These are phyloP conservation scores for Rhizopogon roseolus DNA, from an alignment of 768 basidiomycete genomes.

Conservation along the genomic window DNA sequence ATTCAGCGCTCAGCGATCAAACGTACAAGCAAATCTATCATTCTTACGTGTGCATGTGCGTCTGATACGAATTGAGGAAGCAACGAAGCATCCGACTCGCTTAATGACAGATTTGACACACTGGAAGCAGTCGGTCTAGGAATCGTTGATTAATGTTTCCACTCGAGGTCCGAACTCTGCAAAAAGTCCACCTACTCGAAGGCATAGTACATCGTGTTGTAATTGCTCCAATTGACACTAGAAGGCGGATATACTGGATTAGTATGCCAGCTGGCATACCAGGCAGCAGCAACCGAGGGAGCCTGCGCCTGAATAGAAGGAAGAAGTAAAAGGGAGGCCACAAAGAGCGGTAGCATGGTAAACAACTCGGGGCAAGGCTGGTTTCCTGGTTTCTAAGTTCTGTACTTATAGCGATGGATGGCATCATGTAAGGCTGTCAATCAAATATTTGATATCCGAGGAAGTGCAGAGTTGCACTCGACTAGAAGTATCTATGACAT, in stretches of 20 bases:
- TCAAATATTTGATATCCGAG: too few species aligned
- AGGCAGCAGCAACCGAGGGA: not conserved
- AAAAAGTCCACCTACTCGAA: slow-evolving; percentile 42
- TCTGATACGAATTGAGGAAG: slow-evolving; percentile 4
- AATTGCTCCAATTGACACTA: slow-evolving; percentile 45
- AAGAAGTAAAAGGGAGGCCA: not conserved
- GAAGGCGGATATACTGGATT: slow-evolving; percentile 35
- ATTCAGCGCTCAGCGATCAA: not conserved
- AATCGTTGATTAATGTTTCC: not conserved
- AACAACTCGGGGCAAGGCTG: not conserved
- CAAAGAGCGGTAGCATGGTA: not conserved
- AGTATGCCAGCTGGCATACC: slow-evolving; percentile 3
- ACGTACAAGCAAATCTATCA: not conserved
- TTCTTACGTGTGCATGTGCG: slow-evolving; percentile 6
- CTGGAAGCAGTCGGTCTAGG: slow-evolving; percentile 1
- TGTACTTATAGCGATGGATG: not conserved
- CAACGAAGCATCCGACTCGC: not conserved
- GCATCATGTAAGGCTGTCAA: too few species aligned
- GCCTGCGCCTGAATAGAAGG: not conserved
- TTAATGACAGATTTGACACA: not conserved
- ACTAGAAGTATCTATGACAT: too few species aligned
- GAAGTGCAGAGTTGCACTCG: too few species aligned
- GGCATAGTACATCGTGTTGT: slow-evolving; percentile 52
- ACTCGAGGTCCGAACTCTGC: not conserved
- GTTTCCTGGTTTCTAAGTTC: not conserved